Evolutionary conservation across 805 yeast genomes (phyloP).

Genomic region (Scheffersomyces ergatensis): DNA sequence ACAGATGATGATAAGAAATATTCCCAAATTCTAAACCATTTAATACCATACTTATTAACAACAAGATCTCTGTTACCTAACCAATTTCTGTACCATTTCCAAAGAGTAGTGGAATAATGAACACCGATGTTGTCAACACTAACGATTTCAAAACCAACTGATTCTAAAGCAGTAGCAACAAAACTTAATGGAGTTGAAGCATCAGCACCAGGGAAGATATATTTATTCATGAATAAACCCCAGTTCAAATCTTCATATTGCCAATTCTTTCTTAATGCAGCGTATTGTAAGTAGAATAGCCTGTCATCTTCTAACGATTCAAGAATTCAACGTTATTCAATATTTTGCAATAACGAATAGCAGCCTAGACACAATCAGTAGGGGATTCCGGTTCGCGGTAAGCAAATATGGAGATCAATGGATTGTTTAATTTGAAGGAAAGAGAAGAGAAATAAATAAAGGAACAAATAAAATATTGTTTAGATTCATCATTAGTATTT

Average conservation of each 20-base stretch:
- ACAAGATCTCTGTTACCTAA: constrained; percentile 74
- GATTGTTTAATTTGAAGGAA: background rate
- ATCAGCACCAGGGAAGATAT: constrained; percentile 96
- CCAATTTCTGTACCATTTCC: constrained; percentile 97
- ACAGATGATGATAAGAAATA: constrained; percentile 80
- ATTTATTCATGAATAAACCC: constrained; percentile 96
- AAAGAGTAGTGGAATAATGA: constrained; percentile 85
- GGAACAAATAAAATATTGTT: background rate
- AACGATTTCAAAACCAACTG: constrained; percentile 82
- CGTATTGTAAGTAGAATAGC: constrained; percentile 79
- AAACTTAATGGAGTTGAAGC: constrained; percentile 92
- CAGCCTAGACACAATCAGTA: no score
- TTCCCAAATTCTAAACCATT: constrained; percentile 95
- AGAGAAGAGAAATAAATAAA: background rate
- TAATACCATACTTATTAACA: constrained; percentile 75
- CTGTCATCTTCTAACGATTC: constrained; percentile 93
- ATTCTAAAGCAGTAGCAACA: constrained; percentile 73
- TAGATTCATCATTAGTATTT: background rate
- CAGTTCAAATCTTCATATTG: constrained; percentile 91
- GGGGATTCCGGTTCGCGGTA: no score
- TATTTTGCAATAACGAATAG: no score
- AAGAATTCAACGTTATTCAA: constrained; percentile 50
- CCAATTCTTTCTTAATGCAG: constrained; percentile 90
- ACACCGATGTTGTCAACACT: constrained; percentile 87
- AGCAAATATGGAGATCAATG: background rate